Conservation (phyloP, 164 flowering plant genomes). For the Vitis labrusca region DNA sequence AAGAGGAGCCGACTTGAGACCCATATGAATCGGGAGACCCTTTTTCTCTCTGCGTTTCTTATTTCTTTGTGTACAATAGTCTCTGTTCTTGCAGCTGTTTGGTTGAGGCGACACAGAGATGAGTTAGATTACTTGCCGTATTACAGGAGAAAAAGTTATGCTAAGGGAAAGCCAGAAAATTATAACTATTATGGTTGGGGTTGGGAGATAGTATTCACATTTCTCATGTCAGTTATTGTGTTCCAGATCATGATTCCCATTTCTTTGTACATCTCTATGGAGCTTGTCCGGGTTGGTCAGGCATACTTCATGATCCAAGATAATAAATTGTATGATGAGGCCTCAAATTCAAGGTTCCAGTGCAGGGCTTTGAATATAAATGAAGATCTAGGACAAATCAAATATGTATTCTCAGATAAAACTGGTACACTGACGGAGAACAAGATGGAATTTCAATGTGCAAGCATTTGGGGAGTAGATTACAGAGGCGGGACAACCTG, state of each 20-base stretch:
- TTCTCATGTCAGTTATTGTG: conserved; percentile 92
- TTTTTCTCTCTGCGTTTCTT: conserved; percentile 75
- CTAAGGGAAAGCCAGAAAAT: conserved; percentile 28
- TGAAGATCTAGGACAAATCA: conserved; percentile 96
- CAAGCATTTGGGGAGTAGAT: conserved; percentile 81
- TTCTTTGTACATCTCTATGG: conserved; percentile 97
- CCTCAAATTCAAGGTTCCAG: conserved; percentile 79
- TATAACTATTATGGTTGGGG: conserved; percentile 80
- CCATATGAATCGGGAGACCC: conserved; percentile 81
- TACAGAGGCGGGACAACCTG: conserved; percentile 43
- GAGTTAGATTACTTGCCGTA: conserved; percentile 58
- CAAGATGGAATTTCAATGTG: conserved; percentile 97
- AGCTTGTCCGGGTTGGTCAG: conserved; percentile 95
- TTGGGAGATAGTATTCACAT: conserved; percentile 75
- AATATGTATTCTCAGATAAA: conserved; percentile 93
- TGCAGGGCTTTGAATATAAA: conserved; percentile 97
- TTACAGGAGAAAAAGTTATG: conserved; percentile 64
- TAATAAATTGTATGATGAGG: conserved; percentile 57
- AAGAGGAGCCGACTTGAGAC: conserved; percentile 93
- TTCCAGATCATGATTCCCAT: conserved; percentile 99
- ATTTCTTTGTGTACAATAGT: conserved; percentile 62
- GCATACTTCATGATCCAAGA: conserved; percentile 95
- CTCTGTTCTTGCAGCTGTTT: conserved; percentile 63
- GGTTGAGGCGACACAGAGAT: conserved; percentile 70
- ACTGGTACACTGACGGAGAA: conserved; percentile 98